Evolutionary conservation across 2,329 filamentous ascomycete species (phyloP), one percentile per base, ranked within the genome.

Genomic region (Lecanosticta acicola): DNA sequence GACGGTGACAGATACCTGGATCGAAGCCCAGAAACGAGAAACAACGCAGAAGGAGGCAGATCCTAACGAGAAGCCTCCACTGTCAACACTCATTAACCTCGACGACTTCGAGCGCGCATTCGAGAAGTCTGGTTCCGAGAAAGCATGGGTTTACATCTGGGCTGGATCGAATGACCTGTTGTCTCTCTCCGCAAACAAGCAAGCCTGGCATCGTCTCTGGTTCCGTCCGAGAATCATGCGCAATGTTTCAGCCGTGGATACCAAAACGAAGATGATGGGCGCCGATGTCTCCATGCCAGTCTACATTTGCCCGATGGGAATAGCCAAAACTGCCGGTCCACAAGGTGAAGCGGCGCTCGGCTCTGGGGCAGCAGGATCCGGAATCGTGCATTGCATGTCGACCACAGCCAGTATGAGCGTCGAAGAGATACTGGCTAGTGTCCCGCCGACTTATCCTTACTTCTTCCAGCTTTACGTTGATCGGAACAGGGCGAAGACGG

Each of bases 401-500:
- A 65, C 61, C 8, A 58, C 62, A 1, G 57, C 63, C 4, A 59
- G 55, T 4, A 60, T 61, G 42, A 45, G 46, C 9, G 37, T 62
- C 2, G 60, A 61, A 19, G 64, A 66, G n/a, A 62, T 66, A 7
- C 34, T 65, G 20, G 55, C 50, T 2, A 51, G 46, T 19, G 62
- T 55, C 2, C 58, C 59, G 4, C 37, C 42, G n/a, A 51, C 48
- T 10, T 59, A 60, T 45, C 62, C 62, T 1, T 65, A 72, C 43
- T 79, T 80, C 66, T 81, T 80, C 57, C 80, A 83, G 58, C 67
- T 84, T 4, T 84, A 83, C 53, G 76, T 82, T 32, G 73, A 82
- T 61, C 75, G 74, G 53, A 67, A 80, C 46, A 68, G 78, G 0
- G 46, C 62, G 3, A 76, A 78, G 48, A 77, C 77, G 2, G 73